These are phyloP conservation scores for Solanum stenotomum DNA, from an alignment of 257 asterid genomes.

Conservation along the genomic window DNA sequence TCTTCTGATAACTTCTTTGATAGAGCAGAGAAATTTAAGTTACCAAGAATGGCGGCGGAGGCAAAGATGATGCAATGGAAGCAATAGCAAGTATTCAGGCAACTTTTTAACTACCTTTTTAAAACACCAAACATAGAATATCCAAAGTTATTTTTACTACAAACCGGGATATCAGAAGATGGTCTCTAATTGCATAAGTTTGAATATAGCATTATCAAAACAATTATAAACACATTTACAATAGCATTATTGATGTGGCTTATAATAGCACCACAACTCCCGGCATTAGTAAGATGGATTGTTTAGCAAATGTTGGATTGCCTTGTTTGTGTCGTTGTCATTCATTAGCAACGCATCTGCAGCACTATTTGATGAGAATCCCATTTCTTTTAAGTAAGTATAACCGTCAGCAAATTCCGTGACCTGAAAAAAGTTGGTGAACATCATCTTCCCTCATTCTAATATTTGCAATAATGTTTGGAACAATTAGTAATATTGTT, in stretches of 20 bases:
- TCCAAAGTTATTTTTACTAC: not conserved
- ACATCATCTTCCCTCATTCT: not conserved
- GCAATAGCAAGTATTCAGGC: not conserved
- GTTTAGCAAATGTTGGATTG: conserved; percentile 77
- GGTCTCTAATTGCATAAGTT: not conserved
- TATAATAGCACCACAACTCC: not conserved
- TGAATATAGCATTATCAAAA: not conserved
- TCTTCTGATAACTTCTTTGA: not conserved
- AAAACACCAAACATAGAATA: not conserved
- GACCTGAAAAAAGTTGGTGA: conserved; percentile 35
- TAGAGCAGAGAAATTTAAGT: not conserved
- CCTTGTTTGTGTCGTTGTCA: conserved; percentile 82
- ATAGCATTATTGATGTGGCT: not conserved
- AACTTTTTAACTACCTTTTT: not conserved
- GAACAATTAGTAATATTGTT: not conserved
- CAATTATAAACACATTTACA: not conserved
- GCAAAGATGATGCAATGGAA: not conserved
- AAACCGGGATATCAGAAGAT: not conserved
- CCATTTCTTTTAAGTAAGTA: conserved; percentile 73
- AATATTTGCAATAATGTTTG: not conserved
- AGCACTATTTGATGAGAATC: conserved; percentile 66
- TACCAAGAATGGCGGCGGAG: not conserved
- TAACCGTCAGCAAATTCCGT: conserved; percentile 60
- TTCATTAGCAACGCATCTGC: conserved; percentile 77
- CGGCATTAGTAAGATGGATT: conserved; percentile 25